A percentile compares a stretch with the other conserved stretches of the same genome.
These are phyloP conservation scores for Ophiosphaerella herpotricha DNA, from an alignment of 2,329 filamentous ascomycete genomes.

Conservation along the genomic window DNA sequence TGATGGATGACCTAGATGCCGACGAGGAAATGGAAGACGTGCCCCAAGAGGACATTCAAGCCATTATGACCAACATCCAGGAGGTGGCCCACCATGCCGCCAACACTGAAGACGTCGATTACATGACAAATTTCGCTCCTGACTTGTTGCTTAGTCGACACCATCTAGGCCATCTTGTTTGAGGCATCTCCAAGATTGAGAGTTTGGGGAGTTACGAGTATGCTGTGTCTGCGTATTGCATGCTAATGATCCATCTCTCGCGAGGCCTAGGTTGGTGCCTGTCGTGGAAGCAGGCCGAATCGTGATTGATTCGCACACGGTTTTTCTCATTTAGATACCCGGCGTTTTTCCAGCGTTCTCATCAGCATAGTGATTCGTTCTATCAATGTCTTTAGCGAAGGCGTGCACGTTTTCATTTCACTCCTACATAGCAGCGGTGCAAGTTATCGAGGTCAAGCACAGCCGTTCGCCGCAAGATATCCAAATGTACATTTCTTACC, in stretches of 20 bases:
- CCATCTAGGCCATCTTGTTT: slow-evolving; percentile 10
- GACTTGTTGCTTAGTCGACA: slow-evolving; percentile 15
- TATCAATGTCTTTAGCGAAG: no score
- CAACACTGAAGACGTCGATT: slow-evolving; percentile 16
- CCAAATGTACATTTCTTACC: no score
- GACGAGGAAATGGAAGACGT: slow-evolving; percentile 23
- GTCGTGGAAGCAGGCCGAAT: no score
- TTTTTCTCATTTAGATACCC: no score
- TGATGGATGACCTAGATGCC: slow-evolving; percentile 2
- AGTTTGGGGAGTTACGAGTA: neutral
- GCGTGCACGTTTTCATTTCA: no score
- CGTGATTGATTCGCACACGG: no score
- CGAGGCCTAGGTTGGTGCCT: no score
- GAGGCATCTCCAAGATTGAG: neutral
- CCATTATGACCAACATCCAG: slow-evolving; percentile 17
- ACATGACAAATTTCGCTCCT: slow-evolving; percentile 27
- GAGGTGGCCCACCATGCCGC: slow-evolving; percentile 9
- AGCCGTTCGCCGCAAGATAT: no score
- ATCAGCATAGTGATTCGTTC: no score
- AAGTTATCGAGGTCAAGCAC: no score
- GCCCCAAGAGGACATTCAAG: slow-evolving; percentile 11
- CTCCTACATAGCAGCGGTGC: no score
- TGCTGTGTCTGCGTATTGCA: neutral
- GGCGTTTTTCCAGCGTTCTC: no score
- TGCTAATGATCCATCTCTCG: neutral